Evolutionary conservation across 495 filamentous ascomycete species (phyloP).

Genomic region (Achaetomiella virescens): DNA sequence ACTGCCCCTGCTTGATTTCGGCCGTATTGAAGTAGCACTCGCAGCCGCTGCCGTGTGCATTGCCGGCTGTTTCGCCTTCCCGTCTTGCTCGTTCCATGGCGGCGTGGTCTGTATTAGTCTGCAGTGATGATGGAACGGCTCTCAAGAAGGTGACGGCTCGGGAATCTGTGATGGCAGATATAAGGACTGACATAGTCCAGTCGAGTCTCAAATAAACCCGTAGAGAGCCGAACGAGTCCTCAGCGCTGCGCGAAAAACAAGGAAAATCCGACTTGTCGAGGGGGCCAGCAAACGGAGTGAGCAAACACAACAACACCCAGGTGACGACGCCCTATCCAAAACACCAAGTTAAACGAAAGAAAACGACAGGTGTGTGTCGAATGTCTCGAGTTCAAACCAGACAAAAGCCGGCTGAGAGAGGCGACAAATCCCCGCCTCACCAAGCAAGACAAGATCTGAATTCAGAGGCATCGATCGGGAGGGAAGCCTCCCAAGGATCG

Average conservation of each 20-base stretch:
- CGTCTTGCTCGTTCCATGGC: slow-evolving; percentile 11
- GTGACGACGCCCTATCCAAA: background rate
- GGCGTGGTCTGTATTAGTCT: background rate
- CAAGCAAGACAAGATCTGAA: background rate
- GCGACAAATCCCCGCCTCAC: background rate
- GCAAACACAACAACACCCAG: background rate
- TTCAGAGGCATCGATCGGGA: background rate
- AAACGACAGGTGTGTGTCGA: background rate
- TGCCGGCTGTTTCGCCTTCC: slow-evolving; percentile 8
- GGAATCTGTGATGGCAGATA: background rate
- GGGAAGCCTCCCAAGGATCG: background rate
- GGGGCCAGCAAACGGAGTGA: background rate
- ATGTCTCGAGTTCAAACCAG: background rate
- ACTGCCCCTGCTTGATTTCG: slow-evolving; percentile 2
- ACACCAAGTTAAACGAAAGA: background rate
- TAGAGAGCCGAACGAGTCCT: background rate
- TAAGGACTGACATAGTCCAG: slow-evolving; percentile 17
- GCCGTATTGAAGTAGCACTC: slow-evolving; percentile 21
- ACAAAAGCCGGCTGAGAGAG: background rate
- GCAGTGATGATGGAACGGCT: background rate
- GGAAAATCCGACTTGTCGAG: background rate
- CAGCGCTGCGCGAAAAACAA: background rate
- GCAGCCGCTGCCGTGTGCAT: slow-evolving; percentile 15
- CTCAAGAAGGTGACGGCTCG: background rate
- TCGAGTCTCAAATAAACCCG: background rate